Conservation (phyloP, 2,329 filamentous ascomycete species). For the Ophiostoma sp. region DNA sequence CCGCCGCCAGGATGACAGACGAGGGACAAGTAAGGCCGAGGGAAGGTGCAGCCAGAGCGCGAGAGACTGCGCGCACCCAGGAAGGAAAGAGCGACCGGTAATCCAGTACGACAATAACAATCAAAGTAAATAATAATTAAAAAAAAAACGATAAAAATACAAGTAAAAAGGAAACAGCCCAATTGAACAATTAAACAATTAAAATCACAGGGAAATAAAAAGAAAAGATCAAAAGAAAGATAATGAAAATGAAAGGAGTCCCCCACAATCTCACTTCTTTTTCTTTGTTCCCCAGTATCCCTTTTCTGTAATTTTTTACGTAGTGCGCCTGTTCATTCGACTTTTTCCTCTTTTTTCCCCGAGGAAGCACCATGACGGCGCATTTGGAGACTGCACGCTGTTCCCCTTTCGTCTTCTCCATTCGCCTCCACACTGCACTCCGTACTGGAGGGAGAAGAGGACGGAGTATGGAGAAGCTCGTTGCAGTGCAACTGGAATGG, state of each 20-base stretch:
- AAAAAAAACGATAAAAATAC: neutral
- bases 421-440: slow-evolving; percentile 10
- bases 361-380: slow-evolving; percentile 14
- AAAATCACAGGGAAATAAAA: neutral
- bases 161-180: neutral
- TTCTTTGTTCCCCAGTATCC: slow-evolving; percentile 13
- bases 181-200: neutral
- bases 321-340: neutral
- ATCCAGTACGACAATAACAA: neutral
- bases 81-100: neutral
- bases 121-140: neutral
- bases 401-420: slow-evolving; percentile 9
- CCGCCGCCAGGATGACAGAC: slow-evolving; percentile 7
- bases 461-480: slow-evolving; percentile 8
- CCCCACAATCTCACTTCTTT: neutral
- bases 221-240: neutral
- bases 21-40: neutral
- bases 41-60: slow-evolving; percentile 2
- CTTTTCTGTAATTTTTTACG: neutral
- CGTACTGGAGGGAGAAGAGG: neutral
- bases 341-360: slow-evolving; percentile 16
- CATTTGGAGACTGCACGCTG: slow-evolving; percentile 6
- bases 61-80: neutral
- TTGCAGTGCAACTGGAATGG: too few relatives aligned
- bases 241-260: neutral